phyloP scores from a whole-genome alignment of 495 filamentous ascomycete genomes.

The Aspergillus ellipticus region DNA sequence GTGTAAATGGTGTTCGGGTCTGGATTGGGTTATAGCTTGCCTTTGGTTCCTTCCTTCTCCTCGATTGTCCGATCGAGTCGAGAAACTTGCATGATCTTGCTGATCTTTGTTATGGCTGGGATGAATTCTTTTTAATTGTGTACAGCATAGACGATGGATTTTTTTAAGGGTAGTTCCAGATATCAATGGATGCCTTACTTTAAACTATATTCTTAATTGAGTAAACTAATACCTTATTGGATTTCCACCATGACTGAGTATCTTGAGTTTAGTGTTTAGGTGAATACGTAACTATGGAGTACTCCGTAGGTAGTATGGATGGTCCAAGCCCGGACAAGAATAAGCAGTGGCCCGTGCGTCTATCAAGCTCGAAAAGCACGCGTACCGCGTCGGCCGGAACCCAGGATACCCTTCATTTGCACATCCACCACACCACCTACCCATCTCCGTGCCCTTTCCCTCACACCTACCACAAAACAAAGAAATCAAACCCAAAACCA shows the following conservation, averaged over 20 bases:
- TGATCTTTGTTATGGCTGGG: background rate
- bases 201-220: no score
- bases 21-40: slow-evolving; percentile 5
- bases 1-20: slow-evolving; percentile 9
- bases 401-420: background rate
- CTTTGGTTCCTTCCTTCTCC: slow-evolving; percentile 4
- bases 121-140: background rate
- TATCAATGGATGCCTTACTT: no score
- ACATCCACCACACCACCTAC: background rate
- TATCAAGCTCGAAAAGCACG: slow-evolving; percentile 22
- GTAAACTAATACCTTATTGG: no score
- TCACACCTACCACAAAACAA: no score
- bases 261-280: no score
- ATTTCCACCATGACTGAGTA: no score
- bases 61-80: slow-evolving; percentile 2
- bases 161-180: background rate
- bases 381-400: slow-evolving; percentile 6
- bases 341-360: slow-evolving; percentile 36
- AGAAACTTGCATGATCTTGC: background rate
- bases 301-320: no score
- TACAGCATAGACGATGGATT: background rate
- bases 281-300: no score
- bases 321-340: slow-evolving; percentile 7
- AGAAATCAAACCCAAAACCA: no score
- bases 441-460: no score